Evolutionary conservation across 352 stramenopile species (phyloP), one percentile per base, ranked within the genome.

Genomic region (Phytopythium montanum): DNA sequence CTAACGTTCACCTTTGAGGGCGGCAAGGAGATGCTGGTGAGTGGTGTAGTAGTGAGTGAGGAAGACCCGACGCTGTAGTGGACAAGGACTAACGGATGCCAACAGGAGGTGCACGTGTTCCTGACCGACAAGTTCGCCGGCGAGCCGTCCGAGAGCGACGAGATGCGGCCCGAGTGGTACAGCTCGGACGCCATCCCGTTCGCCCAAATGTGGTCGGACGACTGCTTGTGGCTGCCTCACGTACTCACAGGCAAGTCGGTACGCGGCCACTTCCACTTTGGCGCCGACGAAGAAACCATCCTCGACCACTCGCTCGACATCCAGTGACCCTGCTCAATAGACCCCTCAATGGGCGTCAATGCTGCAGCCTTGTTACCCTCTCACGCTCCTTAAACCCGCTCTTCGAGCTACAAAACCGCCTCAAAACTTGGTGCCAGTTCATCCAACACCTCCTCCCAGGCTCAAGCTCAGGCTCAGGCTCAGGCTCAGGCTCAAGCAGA

Each of bases 91-190:
- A 19, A 34, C 28, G 13, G 3, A 49, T 13, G 16, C 1, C 1
- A 33, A 41, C 52, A 88, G 79, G 70, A 94, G 53, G 87, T 97
- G 41, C 87, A 96, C 44, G 82, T 97, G 21, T 97, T 88, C 65
- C 19, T 88, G 56, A 81, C 83, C 23, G 56, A 64, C 7, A 50
- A 75, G 33, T 94, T 92, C 56, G 38, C 51, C 13, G 90, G 88
- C 19, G 71, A 90, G 48, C 80, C 85, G 1, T 79, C 65, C 5
- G 90, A 97, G 69, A 92, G 80, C 52, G 85, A 97, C 7, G 90
- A 97, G 69, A 97, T 97, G 90, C 70, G 56, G 56, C 88, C 90
- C 29, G 54, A 84, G 49, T 97, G 90, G 90, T 97, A 77, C 66
- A 56, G 70, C 45, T 46, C 69, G 8, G 63, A 66, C 34, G 61